Evolutionary conservation across 164 flowering plant species (phyloP), one percentile per base, ranked within the genome.

Genomic region (Malania oleifera): DNA sequence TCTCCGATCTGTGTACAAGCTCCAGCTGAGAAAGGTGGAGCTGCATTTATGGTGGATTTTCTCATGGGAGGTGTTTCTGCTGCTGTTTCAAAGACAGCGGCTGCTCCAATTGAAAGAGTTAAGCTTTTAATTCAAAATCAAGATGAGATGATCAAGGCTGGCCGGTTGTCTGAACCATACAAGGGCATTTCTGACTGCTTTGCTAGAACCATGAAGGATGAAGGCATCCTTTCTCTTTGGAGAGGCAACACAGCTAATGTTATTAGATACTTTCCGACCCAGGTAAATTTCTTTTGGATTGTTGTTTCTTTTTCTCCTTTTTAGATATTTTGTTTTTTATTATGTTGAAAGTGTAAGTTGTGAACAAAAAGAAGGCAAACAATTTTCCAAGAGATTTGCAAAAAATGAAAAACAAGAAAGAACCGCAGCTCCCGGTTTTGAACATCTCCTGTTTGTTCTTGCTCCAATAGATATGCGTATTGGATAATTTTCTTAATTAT

Each of bases 31-130:
- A 75, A 80, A 67, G 65, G 72, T 14, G 56, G 37, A 0, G 2
- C 34, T 1, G 74, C 73, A 15, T 80, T 80, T 43, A 17, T 62
- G 28, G 54, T 72, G 48, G 85, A 80, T 64, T 80, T 80, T 60
- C 76, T 80, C 54, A 80, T 77, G 81, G 81, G 81, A 52, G 81
- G 81, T 28, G 80, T 80, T 18, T 78, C 83, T 63, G 83, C 77
- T 62, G 83, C 84, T 24, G 82, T 82, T 22, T 82, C 86, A 8
- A 82, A 82, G 65, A 67, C 82, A 1, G 80, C 82, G 5, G 83
- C 82, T 55, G 83, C 86, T 55, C 86, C 86, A 34, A 82, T 82
- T 54, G 86, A 81, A 72, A 76, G 86, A 28, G 81, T 79, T 24
- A 80, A 79, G 69, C 75, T 77, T 27, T 57, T 80, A 71, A 75